These are phyloP conservation scores for Solanum lycopersicoides DNA, from an alignment of 257 asterid genomes.

Conservation along the genomic window DNA sequence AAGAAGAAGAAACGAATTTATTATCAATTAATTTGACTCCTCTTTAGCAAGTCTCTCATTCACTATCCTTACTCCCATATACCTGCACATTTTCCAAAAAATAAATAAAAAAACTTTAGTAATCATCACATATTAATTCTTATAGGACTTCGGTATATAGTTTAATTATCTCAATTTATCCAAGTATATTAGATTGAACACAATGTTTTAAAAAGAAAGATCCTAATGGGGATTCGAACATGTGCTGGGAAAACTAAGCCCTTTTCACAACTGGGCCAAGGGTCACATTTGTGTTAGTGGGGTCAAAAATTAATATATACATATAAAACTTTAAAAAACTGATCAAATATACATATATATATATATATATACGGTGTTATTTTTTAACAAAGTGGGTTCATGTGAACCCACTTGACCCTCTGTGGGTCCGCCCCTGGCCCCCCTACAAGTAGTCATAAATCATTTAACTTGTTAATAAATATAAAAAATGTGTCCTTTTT, in stretches of 20 bases:
- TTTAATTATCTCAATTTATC: not conserved
- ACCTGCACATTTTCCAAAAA: constrained; percentile 24
- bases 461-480: not conserved
- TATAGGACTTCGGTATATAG: not conserved
- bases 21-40: not conserved
- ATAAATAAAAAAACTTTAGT: not conserved
- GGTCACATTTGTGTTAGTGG: too few relatives aligned
- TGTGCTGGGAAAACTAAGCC: too few relatives aligned
- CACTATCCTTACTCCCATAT: constrained; percentile 63
- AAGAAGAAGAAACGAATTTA: not conserved
- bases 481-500: not conserved
- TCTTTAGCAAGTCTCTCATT: constrained; percentile 35
- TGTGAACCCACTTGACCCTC: too few relatives aligned
- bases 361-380: too few relatives aligned
- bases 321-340: too few relatives aligned
- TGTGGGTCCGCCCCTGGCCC: too few relatives aligned
- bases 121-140: not conserved
- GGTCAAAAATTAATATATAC: too few relatives aligned
- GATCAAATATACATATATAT: too few relatives aligned
- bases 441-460: not conserved
- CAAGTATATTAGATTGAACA: not conserved
- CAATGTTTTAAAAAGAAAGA: too few relatives aligned
- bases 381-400: too few relatives aligned
- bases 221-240: too few relatives aligned
- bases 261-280: too few relatives aligned